These are phyloP conservation scores for Sporothrix globosa DNA, from an alignment of 2,329 filamentous ascomycete genomes.

Conservation along the genomic window DNA sequence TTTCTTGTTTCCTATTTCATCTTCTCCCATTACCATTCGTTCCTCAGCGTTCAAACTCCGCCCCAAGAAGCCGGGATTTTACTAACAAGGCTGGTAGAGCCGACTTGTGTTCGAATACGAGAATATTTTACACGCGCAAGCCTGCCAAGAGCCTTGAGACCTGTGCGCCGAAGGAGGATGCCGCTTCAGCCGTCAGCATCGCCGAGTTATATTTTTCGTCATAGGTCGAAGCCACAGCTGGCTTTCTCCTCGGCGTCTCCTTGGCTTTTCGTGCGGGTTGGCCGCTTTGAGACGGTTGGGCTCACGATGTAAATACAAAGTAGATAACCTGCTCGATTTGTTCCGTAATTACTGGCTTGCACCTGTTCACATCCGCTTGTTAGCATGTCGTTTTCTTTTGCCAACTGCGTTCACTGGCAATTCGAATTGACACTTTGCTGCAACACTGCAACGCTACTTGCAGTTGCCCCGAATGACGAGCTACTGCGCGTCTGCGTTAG, in stretches of 20 bases:
- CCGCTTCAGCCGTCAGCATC: conserved; percentile 7
- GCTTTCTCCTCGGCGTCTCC: too few species aligned
- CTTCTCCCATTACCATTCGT: background rate
- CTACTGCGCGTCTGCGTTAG: conserved; percentile 34
- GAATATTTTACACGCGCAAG: background rate
- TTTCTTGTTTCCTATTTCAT: background rate
- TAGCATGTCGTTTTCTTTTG: background rate
- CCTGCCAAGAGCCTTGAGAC: conserved; percentile 14
- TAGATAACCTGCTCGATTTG: background rate
- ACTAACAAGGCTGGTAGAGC: background rate
- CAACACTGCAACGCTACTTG: conserved; percentile 15
- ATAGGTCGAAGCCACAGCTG: background rate
- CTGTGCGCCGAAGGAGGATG: background rate
- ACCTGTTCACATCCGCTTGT: background rate
- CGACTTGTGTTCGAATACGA: conserved; percentile 1
- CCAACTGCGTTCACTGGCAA: background rate
- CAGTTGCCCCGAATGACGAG: conserved; percentile 11
- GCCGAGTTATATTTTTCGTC: background rate
- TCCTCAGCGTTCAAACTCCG: background rate
- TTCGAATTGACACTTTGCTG: background rate
- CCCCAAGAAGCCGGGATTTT: background rate
- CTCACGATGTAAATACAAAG: background rate
- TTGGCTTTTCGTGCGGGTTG: background rate
- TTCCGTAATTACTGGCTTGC: background rate
- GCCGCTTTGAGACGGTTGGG: background rate